These are phyloP conservation scores for Phytophthora pini DNA, from an alignment of 352 stramenopile genomes.

Conservation along the genomic window DNA sequence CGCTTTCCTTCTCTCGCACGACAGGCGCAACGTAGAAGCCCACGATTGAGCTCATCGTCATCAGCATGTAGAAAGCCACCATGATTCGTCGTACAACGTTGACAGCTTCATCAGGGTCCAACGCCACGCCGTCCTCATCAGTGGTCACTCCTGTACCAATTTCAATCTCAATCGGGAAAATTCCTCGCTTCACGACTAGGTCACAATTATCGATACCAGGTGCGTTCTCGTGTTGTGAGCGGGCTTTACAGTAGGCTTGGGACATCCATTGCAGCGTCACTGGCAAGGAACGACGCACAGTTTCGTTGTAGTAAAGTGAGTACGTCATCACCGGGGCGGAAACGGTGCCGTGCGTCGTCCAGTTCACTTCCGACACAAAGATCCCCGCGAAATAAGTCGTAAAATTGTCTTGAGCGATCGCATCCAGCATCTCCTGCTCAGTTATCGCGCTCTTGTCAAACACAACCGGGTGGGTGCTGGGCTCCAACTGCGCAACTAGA, in stretches of 20 bases:
- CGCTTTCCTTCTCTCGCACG: conserved; percentile 74
- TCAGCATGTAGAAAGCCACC: conserved; percentile 89
- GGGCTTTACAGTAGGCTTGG: conserved; percentile 60
- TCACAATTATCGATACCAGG: conserved; percentile 42
- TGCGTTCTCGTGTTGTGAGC: conserved; percentile 25
- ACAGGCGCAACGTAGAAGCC: conserved; percentile 70
- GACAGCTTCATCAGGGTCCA: conserved; percentile 44
- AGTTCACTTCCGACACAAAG: conserved; percentile 54
- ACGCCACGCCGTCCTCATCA: conserved; percentile 25
- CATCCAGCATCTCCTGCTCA: conserved; percentile 48
- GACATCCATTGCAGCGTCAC: conserved; percentile 69
- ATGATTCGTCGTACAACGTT: conserved; percentile 83
- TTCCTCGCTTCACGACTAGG: conserved; percentile 56
- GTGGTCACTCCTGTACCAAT: conserved; percentile 25
- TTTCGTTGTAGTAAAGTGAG: conserved; percentile 76
- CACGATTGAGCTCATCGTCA: conserved; percentile 68
- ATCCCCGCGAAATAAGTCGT: conserved; percentile 68
- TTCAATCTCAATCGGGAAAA: conserved; percentile 44
- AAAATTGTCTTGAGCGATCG: conserved; percentile 42
- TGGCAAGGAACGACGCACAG: conserved; percentile 60
- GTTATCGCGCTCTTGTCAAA: conserved; percentile 38
- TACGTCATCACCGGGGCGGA: conserved; percentile 38
- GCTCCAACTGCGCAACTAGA: conserved; percentile 41
- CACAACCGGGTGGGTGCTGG: conserved; percentile 30
- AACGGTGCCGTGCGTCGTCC: conserved; percentile 20